Conservation (phyloP, 129 eudicot species). For the Pittosporum tobira region DNA sequence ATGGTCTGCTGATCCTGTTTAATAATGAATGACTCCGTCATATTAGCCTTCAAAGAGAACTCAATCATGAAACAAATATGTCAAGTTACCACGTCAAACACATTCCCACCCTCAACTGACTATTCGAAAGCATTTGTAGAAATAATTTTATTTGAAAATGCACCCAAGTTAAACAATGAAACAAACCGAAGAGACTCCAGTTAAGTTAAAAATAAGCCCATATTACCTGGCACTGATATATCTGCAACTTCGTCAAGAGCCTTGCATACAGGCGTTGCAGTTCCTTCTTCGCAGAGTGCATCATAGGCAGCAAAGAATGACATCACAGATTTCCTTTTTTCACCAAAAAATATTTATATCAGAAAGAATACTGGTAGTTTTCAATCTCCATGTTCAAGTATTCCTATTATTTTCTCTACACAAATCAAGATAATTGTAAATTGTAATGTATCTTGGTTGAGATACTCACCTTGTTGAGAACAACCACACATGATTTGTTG, state of each 20-base stretch:
- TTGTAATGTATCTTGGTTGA: too few relatives aligned
- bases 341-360: constrained; percentile 12
- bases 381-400: not conserved
- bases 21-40: not conserved
- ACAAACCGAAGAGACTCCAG: not conserved
- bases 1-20: constrained; percentile 84
- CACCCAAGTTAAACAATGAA: not conserved
- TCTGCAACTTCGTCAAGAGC: constrained; percentile 96
- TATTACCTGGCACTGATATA: constrained; percentile 80
- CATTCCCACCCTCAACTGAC: not conserved
- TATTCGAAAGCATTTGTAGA: too few relatives aligned
- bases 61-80: not conserved
- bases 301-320: constrained; percentile 89
- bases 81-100: not conserved
- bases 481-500: constrained; percentile 95
- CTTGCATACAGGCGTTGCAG: constrained; percentile 83
- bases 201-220: not conserved
- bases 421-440: not conserved
- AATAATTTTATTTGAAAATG: too few relatives aligned
- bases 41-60: not conserved
- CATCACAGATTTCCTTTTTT: constrained; percentile 66
- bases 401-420: not conserved
- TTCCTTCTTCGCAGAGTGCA: constrained; percentile 94
- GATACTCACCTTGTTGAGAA: constrained; percentile 78
- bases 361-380: constrained; percentile 2